Evolutionary conservation across 768 basidiomycete species (phyloP).

Genomic region (Tremella mesenterica): DNA sequence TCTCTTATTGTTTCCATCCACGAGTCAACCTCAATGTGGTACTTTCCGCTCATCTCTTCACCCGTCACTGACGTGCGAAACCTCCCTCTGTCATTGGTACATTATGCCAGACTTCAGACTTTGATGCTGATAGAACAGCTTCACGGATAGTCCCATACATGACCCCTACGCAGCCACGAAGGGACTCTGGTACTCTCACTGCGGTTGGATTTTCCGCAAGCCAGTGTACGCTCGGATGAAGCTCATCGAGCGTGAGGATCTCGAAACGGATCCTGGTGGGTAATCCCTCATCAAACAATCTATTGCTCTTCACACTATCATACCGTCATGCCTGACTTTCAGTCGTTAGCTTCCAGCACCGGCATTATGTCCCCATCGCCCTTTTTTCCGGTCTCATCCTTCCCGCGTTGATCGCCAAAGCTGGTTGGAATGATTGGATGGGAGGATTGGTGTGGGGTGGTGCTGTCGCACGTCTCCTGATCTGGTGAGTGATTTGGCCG

Average conservation of each 20-base stretch:
- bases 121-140: slow-evolving; percentile 15
- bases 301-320: no score
- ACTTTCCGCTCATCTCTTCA: not conserved
- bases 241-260: slow-evolving; percentile 59
- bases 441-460: slow-evolving; percentile 67
- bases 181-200: slow-evolving; percentile 66
- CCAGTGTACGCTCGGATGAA: slow-evolving; percentile 57
- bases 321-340: not conserved
- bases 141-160: slow-evolving; percentile 56
- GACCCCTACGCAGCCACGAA: slow-evolving; percentile 64
- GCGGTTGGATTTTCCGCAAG: slow-evolving; percentile 81
- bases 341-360: slow-evolving; percentile 67
- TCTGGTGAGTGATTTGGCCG: slow-evolving; percentile 51
- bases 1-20: no score
- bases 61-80: no score
- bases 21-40: not conserved
- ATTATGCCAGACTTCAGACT: no score
- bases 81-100: no score
- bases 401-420: slow-evolving; percentile 53
- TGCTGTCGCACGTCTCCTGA: slow-evolving; percentile 55
- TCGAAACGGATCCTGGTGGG: slow-evolving; percentile 61
- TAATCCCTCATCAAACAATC: slow-evolving; percentile 5
- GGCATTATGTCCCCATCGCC: slow-evolving; percentile 59
- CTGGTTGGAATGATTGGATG: slow-evolving; percentile 51
- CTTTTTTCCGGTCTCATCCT: slow-evolving; percentile 55